A percentile compares a stretch with the other conserved stretches of the same genome.
phyloP scores from a whole-genome alignment of 1,139 yeast species.

The Scheffersomyces segobiensis region DNA sequence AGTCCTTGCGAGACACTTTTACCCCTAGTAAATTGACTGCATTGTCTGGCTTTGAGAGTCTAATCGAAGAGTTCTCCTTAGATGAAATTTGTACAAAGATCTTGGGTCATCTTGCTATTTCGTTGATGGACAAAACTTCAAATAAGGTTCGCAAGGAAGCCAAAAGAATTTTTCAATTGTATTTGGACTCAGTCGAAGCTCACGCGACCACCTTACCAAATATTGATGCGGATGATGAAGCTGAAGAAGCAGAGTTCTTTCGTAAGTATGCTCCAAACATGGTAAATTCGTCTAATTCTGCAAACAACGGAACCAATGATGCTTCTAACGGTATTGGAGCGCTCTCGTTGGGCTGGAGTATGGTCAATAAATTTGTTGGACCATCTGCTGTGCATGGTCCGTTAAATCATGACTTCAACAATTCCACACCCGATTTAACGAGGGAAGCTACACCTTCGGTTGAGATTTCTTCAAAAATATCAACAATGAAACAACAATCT shows the following conservation, averaged over 20 bases:
- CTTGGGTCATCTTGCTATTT: conserved; percentile 83
- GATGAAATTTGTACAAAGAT: conserved; percentile 79
- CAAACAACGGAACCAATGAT: conserved; percentile 1
- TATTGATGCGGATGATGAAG: conserved; percentile 44
- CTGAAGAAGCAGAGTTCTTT: conserved; percentile 31
- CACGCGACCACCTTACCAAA: conserved; percentile 60
- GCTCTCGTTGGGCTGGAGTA: conserved; percentile 36
- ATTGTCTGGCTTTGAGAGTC: conserved; percentile 66
- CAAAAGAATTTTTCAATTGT: conserved; percentile 60
- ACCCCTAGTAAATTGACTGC: conserved; percentile 79
- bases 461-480: conserved; percentile 11
- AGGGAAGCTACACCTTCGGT: conserved; percentile 25
- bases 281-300: conserved; percentile 2
- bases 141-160: conserved; percentile 73
- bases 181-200: conserved; percentile 61
- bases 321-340: conserved; percentile 10
- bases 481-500: conserved; percentile 5
- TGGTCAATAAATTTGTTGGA: conserved; percentile 39
- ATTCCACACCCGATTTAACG: conserved; percentile 42
- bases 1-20: conserved; percentile 79
- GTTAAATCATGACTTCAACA: conserved; percentile 39
- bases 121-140: conserved; percentile 72
- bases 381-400: conserved; percentile 33
- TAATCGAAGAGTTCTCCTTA: conserved; percentile 67
- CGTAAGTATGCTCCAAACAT: conserved; percentile 25